phyloP scores from a whole-genome alignment of 1,284 basidiomycete species.

The Ustilago shanxiensis region DNA sequence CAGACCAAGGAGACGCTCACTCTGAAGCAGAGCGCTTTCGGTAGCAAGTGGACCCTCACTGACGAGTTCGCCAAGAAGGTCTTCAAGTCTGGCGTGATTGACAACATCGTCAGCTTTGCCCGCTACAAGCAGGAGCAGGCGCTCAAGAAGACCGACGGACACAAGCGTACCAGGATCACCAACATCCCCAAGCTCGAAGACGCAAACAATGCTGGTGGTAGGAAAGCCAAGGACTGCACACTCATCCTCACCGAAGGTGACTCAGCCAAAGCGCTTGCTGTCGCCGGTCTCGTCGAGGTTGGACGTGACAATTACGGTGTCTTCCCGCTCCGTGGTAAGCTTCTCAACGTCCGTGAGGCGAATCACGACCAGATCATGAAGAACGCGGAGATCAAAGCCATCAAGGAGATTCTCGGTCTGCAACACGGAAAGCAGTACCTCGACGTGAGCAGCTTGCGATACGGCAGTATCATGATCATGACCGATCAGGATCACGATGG shows the following conservation, averaged over 20 bases:
- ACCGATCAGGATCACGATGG: conserved; percentile 99
- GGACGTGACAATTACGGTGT: conserved; percentile 97
- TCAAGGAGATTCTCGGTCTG: conserved; percentile 97
- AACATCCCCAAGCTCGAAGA: conserved; percentile 95
- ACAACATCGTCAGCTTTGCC: conserved; percentile 93
- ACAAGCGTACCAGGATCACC: conserved; percentile 81
- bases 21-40: conserved; percentile 87
- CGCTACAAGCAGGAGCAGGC: conserved; percentile 96
- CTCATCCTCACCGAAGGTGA: conserved; percentile 99
- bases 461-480: conserved; percentile 99
- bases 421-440: conserved; percentile 93
- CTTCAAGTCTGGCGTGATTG: conserved; percentile 88
- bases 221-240: conserved; percentile 83
- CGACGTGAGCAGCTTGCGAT: conserved; percentile 81
- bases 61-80: conserved; percentile 98
- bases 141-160: conserved; percentile 96
- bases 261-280: conserved; percentile 95
- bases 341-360: conserved; percentile 97
- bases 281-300: conserved; percentile 92
- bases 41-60: conserved; percentile 85
- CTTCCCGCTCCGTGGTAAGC: conserved; percentile 95
- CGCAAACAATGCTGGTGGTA: conserved; percentile 95
- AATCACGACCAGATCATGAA: conserved; percentile 96
- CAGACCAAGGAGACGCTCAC: conserved; percentile 99
- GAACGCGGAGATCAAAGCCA: conserved; percentile 95